These are phyloP conservation scores for Solanum tarapatanum DNA, from an alignment of 257 asterid genomes.

Conservation along the genomic window DNA sequence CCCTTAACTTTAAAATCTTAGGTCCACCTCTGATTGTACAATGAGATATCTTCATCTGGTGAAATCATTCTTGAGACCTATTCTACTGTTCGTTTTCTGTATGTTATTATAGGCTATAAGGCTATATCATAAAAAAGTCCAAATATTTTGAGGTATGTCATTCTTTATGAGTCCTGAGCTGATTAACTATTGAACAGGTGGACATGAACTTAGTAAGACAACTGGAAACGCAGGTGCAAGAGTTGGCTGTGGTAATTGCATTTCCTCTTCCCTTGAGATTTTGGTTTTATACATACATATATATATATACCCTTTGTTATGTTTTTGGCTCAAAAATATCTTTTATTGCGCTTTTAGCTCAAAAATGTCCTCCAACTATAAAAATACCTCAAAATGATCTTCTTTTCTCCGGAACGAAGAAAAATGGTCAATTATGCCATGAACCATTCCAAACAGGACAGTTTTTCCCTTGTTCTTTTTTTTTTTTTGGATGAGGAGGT, in stretches of 20 bases:
- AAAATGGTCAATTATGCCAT: neutral
- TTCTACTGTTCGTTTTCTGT: neutral
- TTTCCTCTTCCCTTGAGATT: neutral
- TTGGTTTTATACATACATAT: neutral
- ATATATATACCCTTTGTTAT: neutral
- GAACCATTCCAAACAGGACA: neutral
- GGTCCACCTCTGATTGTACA: neutral
- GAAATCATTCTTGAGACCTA: neutral
- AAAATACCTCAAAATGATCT: neutral
- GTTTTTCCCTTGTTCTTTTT: too few species aligned
- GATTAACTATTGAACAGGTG: conserved; percentile 34
- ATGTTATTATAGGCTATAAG: neutral
- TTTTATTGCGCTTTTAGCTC: neutral
- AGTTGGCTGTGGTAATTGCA: conserved; percentile 71
- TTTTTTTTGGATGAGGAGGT: too few species aligned
- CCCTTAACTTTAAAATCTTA: neutral
- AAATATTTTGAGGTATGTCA: neutral
- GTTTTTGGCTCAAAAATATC: neutral
- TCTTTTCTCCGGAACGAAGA: neutral
- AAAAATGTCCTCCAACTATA: neutral
- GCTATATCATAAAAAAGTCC: neutral
- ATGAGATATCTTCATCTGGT: neutral
- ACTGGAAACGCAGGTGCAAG: conserved; percentile 94
- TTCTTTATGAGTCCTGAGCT: neutral
- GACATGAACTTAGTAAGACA: conserved; percentile 88